phyloP scores from a whole-genome alignment of 2,329 filamentous ascomycete species.

The Endocalyx cinctus region DNA sequence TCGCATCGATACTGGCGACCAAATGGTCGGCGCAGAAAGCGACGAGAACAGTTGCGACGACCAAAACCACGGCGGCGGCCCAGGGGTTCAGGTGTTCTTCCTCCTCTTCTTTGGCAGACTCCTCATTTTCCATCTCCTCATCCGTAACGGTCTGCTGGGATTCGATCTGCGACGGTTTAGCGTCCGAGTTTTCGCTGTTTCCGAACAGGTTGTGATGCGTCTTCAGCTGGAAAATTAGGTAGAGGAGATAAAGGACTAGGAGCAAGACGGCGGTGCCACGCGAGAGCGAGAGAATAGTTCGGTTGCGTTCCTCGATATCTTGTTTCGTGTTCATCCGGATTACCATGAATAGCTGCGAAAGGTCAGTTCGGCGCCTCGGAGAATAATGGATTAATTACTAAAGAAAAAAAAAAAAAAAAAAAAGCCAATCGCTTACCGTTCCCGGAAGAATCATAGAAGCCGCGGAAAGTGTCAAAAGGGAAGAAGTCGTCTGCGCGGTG shows the following conservation, averaged over 20 bases:
- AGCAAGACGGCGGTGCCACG: constrained; percentile 73
- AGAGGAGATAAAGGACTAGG: constrained; percentile 68
- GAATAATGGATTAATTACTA: not conserved
- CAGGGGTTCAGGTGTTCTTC: constrained; percentile 54
- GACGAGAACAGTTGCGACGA: constrained; percentile 66
- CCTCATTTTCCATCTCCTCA: constrained; percentile 14
- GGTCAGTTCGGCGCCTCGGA: constrained; percentile 11
- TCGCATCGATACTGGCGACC: constrained; percentile 68
- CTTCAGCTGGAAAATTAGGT: constrained; percentile 72
- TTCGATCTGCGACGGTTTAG: constrained; percentile 10
- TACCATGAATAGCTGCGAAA: constrained; percentile 57
- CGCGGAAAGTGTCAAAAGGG: constrained; percentile 70
- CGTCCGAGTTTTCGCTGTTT: constrained; percentile 34
- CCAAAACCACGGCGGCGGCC: constrained; percentile 61
- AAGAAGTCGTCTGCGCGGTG: constrained; percentile 72
- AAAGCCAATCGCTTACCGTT: constrained; percentile 40
- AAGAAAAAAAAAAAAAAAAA: too few species aligned
- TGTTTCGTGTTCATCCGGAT: constrained; percentile 38
- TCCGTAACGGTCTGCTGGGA: constrained; percentile 12
- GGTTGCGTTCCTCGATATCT: constrained; percentile 34
- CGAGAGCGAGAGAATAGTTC: constrained; percentile 66
- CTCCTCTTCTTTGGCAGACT: constrained; percentile 36
- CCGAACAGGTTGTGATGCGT: constrained; percentile 73
- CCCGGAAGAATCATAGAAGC: constrained; percentile 77
- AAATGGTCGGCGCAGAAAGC: constrained; percentile 73